Base-by-base conservation (phyloP, 2,329 filamentous ascomycete species). In the Cladobotryum mycophilum region DNA sequence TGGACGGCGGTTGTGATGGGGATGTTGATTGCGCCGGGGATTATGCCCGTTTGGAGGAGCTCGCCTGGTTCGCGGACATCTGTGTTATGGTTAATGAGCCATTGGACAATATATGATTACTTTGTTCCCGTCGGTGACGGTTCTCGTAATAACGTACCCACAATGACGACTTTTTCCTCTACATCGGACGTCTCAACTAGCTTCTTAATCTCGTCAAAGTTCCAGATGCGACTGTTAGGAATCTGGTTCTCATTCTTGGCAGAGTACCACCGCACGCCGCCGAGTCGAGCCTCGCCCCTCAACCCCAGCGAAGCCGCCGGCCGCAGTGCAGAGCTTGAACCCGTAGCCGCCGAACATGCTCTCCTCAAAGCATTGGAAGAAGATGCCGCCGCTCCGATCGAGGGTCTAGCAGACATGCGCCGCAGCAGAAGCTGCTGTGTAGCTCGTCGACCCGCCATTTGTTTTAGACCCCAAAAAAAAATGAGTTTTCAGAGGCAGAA, bases 11-110 rank as follows among this genome's bases (percentile, higher is more conserved):
- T 85, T 7, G 76, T 80, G 55, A 97, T 77, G 46, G 93, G 92
- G 45, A 99, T 81, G 72, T 92, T 92, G 61, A 92, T 72, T 1
- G 90, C 84, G 42, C 80, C 80, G 1, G 93, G 93, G 63, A 99
- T 96, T 55, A 73, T 79, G 56, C 87, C 87, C 8, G 80, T 81
- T 6, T 73, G 66, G 46, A 69, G 60, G 53, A 86, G 79, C 66
- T 93, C 89, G 55, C 61, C 59, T 2, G 86, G 85, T 65, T 92
- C 87, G 65, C 88, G 87, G 47, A 85, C 80, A 68, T 91, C 87
- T 79, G 53, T 37, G 3, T 6, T 15, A 1, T 18, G n/a, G 12
- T 37, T 9, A 7, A 6, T 30, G 6, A 30, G 25, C 25, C 25
- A 30, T 30, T 30, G 25, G 9, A 30, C 4, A 11, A 11, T 30